phyloP scores from a whole-genome alignment of 169 alveolate genomes.

The Ichthyophthirius multifiliis region DNA sequence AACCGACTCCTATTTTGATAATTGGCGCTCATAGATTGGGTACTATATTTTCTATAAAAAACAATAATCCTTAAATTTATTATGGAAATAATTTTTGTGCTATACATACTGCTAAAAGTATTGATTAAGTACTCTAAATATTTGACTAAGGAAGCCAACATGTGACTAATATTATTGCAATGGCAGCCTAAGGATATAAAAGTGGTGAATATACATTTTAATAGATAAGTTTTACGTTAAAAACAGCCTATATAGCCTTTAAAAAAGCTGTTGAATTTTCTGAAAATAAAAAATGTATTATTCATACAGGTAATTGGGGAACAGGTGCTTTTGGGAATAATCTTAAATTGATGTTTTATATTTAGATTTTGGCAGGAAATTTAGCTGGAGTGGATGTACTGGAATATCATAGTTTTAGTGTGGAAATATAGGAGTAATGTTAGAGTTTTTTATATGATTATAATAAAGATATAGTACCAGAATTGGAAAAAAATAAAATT shows the following conservation, averaged over 20 bases:
- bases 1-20: neutral
- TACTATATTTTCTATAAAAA: neutral
- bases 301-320: conserved; percentile 14
- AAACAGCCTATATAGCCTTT: neutral
- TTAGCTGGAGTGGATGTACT: neutral
- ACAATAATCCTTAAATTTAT: neutral
- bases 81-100: neutral
- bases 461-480: neutral
- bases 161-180: neutral
- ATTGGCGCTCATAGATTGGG: neutral
- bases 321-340: neutral
- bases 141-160: neutral
- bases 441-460: neutral
- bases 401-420: neutral
- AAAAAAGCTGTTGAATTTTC: neutral
- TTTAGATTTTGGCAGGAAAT: neutral
- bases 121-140: neutral
- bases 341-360: neutral
- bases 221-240: neutral
- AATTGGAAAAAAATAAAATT: neutral
- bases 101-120: neutral
- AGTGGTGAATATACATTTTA: neutral
- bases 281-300: neutral
- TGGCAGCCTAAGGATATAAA: neutral
- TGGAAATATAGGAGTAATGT: neutral